Percentiles rank a stretch among this genome's conserved stretches.
phyloP scores from a whole-genome alignment of 768 basidiomycete genomes.

The Amanita rimosa region DNA sequence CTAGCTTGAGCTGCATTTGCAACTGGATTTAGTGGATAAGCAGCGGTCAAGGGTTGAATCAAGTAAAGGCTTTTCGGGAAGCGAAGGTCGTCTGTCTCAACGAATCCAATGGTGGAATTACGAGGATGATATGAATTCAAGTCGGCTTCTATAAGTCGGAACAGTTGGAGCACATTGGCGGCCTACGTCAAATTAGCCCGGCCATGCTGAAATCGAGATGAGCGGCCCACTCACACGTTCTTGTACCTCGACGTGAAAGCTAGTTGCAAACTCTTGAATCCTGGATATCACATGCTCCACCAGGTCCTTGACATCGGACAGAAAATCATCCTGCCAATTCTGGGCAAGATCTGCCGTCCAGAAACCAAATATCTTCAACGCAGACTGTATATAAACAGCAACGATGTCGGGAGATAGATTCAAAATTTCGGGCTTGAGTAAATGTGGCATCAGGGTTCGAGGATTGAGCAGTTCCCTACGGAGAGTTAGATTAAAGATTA shows the following conservation, averaged over 20 bases:
- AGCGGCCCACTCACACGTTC: slow-evolving; percentile 50
- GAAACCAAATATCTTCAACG: slow-evolving; percentile 76
- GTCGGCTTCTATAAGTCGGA: slow-evolving; percentile 69
- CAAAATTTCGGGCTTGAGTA: slow-evolving; percentile 51
- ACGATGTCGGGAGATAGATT: slow-evolving; percentile 52
- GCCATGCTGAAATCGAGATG: neutral
- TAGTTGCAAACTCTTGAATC: slow-evolving; percentile 46
- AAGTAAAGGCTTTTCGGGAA: slow-evolving; percentile 90
- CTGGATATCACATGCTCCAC: slow-evolving; percentile 53
- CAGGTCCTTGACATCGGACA: slow-evolving; percentile 49
- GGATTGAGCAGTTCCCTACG: slow-evolving; percentile 70
- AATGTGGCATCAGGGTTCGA: slow-evolving; percentile 57
- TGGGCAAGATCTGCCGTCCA: slow-evolving; percentile 73
- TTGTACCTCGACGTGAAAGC: slow-evolving; percentile 78
- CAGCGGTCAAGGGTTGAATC: slow-evolving; percentile 65
- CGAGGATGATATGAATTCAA: slow-evolving; percentile 42
- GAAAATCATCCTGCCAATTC: slow-evolving; percentile 64
- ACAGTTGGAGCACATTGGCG: slow-evolving; percentile 67
- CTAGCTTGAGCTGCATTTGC: slow-evolving; percentile 70
- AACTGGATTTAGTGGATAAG: slow-evolving; percentile 81
- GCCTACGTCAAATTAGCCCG: slow-evolving; percentile 35
- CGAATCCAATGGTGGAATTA: slow-evolving; percentile 21
- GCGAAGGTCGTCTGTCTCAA: slow-evolving; percentile 26
- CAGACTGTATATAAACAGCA: slow-evolving; percentile 72
- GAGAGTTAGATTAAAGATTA: neutral